Evolutionary conservation across 108 stramenopile species (phyloP), one percentile per base, ranked within the genome.

Genomic region (Nitzschia sp.): DNA sequence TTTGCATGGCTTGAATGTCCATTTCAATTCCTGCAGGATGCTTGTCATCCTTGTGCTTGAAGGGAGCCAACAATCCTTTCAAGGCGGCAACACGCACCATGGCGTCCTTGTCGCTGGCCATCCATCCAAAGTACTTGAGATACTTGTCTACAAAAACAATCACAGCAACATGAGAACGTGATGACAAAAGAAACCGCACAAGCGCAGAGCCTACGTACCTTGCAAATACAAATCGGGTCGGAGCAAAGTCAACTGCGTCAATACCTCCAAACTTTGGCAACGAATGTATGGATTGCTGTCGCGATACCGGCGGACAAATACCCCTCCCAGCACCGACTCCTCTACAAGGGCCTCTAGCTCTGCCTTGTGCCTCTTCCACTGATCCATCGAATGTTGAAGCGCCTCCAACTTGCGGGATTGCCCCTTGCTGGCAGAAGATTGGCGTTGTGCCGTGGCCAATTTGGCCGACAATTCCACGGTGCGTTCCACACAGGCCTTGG

Each of bases 91-190:
- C n/a, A 17, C 94, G 86, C 3, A 95, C 94, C 11, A 19, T 24
- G 6, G 63, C 63, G 24, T 75, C 78, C 70, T 87, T 87, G 80
- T 95, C 94, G 63, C 67, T 71, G 63, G 89, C 63, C 88, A 91
- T 86, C 94, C 94, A 95, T 44, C 91, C 94, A 57, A 92, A 81
- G 65, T 95, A 95, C 71, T 95, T 95, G 64, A 95, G 85, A 70
- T 90, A 95, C 56, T 86, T 89, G 70, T 90, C 84, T 24, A 52
- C 19, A 42, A 1, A 2, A 24, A 44, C 17, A 17, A 6, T n/a
- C 20, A 9, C 11, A 22, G 10, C 22, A 50, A 50, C 2, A 2
- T 20, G 53, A 20, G 22, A 21, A 20, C 3, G 22, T 12, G 21
- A 25, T 6, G 6, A 22, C 22, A 55, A 55, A 55, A 3, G 12